Evolutionary conservation across 2,329 filamentous ascomycete genomes (phyloP).

Genomic region (Penicillium sp.): DNA sequence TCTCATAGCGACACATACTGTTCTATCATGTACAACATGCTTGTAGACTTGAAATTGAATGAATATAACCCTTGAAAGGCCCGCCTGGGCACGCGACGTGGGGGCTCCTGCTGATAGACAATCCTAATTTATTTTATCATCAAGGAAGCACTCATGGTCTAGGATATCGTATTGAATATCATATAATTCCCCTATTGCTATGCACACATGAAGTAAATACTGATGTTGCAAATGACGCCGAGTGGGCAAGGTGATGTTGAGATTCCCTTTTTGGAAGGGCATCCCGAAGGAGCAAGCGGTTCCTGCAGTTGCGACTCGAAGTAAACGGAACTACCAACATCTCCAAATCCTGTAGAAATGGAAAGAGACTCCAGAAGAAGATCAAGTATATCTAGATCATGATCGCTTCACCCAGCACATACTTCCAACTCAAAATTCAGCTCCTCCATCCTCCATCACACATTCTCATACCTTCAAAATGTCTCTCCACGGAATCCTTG

Average conservation of each 20-base stretch:
- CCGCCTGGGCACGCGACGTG: too few relatives aligned
- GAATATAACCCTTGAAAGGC: too few relatives aligned
- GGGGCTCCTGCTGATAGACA: too few relatives aligned
- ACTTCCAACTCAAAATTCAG: not conserved
- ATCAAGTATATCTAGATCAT: slow-evolving; percentile 12
- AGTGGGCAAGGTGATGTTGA: not conserved
- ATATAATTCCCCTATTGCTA: too few relatives aligned
- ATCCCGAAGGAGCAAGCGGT: not conserved
- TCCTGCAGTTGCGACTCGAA: not conserved
- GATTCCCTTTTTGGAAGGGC: not conserved
- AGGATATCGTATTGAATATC: too few relatives aligned
- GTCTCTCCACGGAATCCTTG: slow-evolving; percentile 46
- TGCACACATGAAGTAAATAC: too few relatives aligned
- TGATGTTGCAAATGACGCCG: not conserved
- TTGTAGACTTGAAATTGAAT: too few relatives aligned
- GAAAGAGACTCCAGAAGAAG: not conserved
- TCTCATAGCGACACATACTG: too few relatives aligned
- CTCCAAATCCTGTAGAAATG: not conserved
- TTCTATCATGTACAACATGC: too few relatives aligned
- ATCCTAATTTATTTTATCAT: too few relatives aligned
- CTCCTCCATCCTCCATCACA: not conserved
- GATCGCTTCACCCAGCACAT: not conserved
- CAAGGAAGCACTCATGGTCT: too few relatives aligned
- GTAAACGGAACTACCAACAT: not conserved
- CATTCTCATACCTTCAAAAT: slow-evolving; percentile 12